Evolutionary conservation across 164 flowering plant genomes (phyloP).

Genomic region (Liquidambar formosana): DNA sequence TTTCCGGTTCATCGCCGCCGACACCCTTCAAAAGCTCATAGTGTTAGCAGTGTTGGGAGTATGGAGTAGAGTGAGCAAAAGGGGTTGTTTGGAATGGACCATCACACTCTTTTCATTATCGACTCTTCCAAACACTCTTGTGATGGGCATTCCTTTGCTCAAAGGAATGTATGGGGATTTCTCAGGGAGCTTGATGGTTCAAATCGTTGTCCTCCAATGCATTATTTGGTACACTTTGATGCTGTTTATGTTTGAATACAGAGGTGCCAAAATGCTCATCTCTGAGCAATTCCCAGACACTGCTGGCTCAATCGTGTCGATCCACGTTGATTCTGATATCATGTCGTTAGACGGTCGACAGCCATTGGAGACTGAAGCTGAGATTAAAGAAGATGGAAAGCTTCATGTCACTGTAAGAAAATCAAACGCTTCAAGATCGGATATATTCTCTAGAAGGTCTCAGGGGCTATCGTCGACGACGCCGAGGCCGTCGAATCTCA

Average conservation of each 20-base stretch:
- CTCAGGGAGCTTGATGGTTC: slow-evolving; percentile 84
- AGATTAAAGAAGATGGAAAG: slow-evolving; percentile 78
- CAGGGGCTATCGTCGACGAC: slow-evolving; percentile 62
- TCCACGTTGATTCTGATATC: slow-evolving; percentile 84
- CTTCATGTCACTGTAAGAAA: slow-evolving; percentile 80
- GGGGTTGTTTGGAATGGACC: slow-evolving; percentile 77
- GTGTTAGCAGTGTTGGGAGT: slow-evolving; percentile 47
- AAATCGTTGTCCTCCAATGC: slow-evolving; percentile 87
- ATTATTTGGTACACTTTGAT: slow-evolving; percentile 94
- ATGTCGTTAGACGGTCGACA: slow-evolving; percentile 79
- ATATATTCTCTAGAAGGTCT: slow-evolving; percentile 71
- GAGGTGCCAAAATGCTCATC: slow-evolving; percentile 75
- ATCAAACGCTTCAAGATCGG: slow-evolving; percentile 85
- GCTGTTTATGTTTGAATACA: slow-evolving; percentile 83
- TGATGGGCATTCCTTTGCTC: slow-evolving; percentile 89
- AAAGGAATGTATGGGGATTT: slow-evolving; percentile 86
- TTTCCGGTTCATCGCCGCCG: slow-evolving; percentile 82
- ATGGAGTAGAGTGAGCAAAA: slow-evolving; percentile 56
- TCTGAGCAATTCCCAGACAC: slow-evolving; percentile 89
- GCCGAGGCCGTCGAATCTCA: slow-evolving; percentile 76
- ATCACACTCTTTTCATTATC: slow-evolving; percentile 84
- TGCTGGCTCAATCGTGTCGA: slow-evolving; percentile 81
- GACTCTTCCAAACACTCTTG: slow-evolving; percentile 88
- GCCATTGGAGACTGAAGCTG: slow-evolving; percentile 72
- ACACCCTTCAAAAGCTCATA: slow-evolving; percentile 79